Base-by-base conservation (phyloP, 768 basidiomycete genomes). In the Boletus bicolor region DNA sequence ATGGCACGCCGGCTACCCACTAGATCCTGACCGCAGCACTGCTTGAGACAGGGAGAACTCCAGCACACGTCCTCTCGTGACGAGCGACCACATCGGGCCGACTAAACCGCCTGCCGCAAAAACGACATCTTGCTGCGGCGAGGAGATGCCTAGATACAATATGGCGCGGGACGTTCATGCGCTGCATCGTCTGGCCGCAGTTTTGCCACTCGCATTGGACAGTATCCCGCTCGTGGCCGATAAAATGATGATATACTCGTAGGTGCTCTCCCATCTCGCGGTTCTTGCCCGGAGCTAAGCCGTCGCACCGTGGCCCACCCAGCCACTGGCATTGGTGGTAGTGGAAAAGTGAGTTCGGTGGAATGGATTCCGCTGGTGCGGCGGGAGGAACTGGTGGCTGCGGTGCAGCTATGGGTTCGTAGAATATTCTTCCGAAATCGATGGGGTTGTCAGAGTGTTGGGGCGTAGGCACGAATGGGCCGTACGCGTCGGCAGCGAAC, bases 191-290 rank as follows among this genome's bases (percentile, higher is more conserved):
- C 15, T 63, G 64, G 4, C 58, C 54, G 34, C 68, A 69, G 24
- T 47, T 55, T 10, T 59, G 62, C 68, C 68, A 69, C 15, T 62
- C 47, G 55, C 68, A 69, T 6, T 38, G 53, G 9, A 69, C 68
- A 0, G 32, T 21, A 15, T 69, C 68, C 28, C 68, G 57, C 30
- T 69, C 68, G 48, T 68, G 69, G 10, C 68, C 68, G 17, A 66
- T 17, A 3, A 69, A 70, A 5, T 37, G 41, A 41, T 69, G 68
- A 4, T 15, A 49, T 0, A 38, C 48, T 1, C 68, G 59, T 7
- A 69, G 47, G 35, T 69, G 68, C 15, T 69, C 68, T 1, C 60
- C 64, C 68, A 69, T 69, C 26, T 69, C 68, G n/a, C 68, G 62
- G 45, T 70, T 69, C 34, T 45, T 68, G 4, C 68, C 68, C 1